Conservation (phyloP, 129 eudicot species). For the Solidago caesia region DNA sequence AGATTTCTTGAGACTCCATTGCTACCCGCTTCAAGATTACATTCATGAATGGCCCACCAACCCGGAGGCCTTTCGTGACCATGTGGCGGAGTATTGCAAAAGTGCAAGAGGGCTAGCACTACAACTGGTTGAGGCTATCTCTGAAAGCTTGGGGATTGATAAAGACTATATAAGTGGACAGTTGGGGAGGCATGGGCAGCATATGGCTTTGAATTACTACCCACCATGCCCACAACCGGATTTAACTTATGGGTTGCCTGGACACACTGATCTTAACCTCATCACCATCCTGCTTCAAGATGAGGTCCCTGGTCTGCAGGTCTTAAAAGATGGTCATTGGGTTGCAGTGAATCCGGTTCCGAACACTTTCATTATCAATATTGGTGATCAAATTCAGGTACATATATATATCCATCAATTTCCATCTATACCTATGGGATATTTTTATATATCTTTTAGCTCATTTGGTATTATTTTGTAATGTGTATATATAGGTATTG, state of each 20-base stretch:
- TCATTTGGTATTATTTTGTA: background rate
- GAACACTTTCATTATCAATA: conserved; percentile 2
- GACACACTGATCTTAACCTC: conserved; percentile 31
- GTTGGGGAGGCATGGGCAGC: conserved; percentile 45
- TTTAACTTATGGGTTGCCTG: conserved; percentile 39
- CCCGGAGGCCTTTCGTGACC: conserved; percentile 31
- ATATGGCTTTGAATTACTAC: conserved; percentile 46
- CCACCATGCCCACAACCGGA: conserved; percentile 43
- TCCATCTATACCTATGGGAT: background rate
- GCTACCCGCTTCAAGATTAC: conserved; percentile 39
- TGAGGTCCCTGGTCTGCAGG: conserved; percentile 47
- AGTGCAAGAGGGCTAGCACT: conserved; percentile 29
- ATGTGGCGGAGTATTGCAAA: conserved; percentile 38
- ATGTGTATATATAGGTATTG: conserved; percentile 18
- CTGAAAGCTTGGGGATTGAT: conserved; percentile 39
- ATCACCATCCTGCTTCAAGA: conserved; percentile 42
- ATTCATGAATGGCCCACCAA: conserved; percentile 43
- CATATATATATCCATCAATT: background rate
- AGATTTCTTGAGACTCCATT: conserved; percentile 48
- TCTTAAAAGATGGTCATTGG: conserved; percentile 34
- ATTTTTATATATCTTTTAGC: background rate
- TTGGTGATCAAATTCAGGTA: conserved; percentile 11
- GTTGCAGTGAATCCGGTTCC: conserved; percentile 30
- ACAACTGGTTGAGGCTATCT: conserved; percentile 35
- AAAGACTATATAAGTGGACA: conserved; percentile 27